Percentiles rank a stretch among this genome's conserved stretches.
phyloP scores from a whole-genome alignment of 345 rosid species.

The Anastatica hierochuntica region DNA sequence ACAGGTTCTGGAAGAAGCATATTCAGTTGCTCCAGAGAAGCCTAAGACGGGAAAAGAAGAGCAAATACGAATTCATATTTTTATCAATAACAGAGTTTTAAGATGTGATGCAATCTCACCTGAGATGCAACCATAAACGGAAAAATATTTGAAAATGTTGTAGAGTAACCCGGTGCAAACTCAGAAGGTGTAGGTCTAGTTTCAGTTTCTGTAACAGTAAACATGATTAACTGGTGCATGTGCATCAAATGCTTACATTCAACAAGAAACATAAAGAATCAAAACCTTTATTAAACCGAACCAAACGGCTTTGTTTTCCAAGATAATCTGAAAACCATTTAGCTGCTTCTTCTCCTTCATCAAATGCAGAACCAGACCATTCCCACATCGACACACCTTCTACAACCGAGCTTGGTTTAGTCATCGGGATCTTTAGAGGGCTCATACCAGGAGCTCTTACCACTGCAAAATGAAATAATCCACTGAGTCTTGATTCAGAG shows the following conservation, averaged over 20 bases:
- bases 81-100: neutral
- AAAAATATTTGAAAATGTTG: conserved; percentile 57
- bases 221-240: neutral
- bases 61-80: neutral
- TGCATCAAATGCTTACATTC: neutral
- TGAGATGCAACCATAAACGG: conserved; percentile 69
- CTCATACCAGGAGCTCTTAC: conserved; percentile 74
- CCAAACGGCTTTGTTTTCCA: conserved; percentile 68
- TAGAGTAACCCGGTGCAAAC: conserved; percentile 52
- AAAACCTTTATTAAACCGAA: conserved; percentile 72
- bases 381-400: conserved; percentile 80
- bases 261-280: conserved; percentile 1
- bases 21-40: conserved; percentile 68
- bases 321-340: conserved; percentile 76
- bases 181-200: conserved; percentile 59
- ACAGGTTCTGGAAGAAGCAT: conserved; percentile 61
- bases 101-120: conserved; percentile 31
- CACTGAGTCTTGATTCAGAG: neutral
- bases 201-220: conserved; percentile 61
- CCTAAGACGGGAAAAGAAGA: conserved; percentile 39
- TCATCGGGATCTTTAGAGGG: conserved; percentile 46
- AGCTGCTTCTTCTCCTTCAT: conserved; percentile 84
- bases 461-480: conserved; percentile 24
- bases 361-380: conserved; percentile 92
- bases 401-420: conserved; percentile 31